These are phyloP conservation scores for Trichoderma asperelloides DNA, from an alignment of 495 filamentous ascomycete species.

Conservation along the genomic window DNA sequence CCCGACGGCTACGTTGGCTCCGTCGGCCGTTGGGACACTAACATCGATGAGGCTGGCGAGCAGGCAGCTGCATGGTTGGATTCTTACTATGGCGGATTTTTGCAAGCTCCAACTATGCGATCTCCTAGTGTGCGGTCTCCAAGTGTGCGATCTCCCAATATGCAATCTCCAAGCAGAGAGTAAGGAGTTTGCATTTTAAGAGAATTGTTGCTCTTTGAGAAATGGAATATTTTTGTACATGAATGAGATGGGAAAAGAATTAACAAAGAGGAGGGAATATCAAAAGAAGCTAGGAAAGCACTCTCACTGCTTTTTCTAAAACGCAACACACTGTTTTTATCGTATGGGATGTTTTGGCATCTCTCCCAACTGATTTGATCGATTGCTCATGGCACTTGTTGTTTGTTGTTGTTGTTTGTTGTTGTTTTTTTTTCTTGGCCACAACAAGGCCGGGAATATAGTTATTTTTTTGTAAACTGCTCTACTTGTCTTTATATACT, in stretches of 20 bases:
- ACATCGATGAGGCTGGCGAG: slow-evolving; percentile 31
- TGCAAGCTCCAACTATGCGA: slow-evolving; percentile 27
- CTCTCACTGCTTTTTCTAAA: not conserved
- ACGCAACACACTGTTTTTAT: not conserved
- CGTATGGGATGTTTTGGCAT: not conserved
- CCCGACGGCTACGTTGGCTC: slow-evolving; percentile 63
- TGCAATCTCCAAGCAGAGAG: not conserved
- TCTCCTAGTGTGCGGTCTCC: too few species aligned
- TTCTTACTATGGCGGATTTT: slow-evolving; percentile 48
- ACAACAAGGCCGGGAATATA: not conserved
- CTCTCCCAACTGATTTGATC: too few species aligned
- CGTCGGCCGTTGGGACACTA: slow-evolving; percentile 43
- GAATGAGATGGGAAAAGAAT: not conserved
- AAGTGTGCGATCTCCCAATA: too few species aligned
- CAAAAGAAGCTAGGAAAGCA: not conserved
- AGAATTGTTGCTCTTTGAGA: not conserved
- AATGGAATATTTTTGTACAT: not conserved
- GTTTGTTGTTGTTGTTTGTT: not conserved
- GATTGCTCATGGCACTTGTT: too few species aligned
- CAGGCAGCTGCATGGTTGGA: slow-evolving; percentile 48
- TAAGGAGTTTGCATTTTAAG: not conserved
- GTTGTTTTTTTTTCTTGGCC: not conserved
- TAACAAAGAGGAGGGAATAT: not conserved
- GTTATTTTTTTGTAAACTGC: not conserved
- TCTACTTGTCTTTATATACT: not conserved